Evolutionary conservation across 116 monocot species (phyloP), one percentile per base, ranked within the genome.

Genomic region (Phalaenopsis hybrid): DNA sequence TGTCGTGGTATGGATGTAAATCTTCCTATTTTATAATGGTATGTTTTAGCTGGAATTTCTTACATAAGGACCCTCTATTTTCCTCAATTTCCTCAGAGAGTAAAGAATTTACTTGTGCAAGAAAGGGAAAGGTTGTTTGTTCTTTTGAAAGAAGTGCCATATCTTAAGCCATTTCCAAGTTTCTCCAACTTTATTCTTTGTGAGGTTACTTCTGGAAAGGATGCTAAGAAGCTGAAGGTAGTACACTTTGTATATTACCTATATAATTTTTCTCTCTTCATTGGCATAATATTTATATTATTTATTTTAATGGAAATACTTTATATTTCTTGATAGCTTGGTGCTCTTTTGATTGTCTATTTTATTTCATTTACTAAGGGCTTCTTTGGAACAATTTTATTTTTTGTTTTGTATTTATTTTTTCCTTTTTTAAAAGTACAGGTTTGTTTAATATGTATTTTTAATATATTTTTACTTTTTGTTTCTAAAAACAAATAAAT

Each of bases 141-240:
- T 76, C 93, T 99, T 88, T 84, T 99, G 44, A 87, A 92, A 75
- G 88, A 83, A 84, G 90, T 99, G 43, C 82, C 92, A 4, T 99
- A 88, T 76, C 83, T 99, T 79, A 99, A 91, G 88, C 93, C 95
- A 82, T 93, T 84, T 63, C 95, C 92, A 76, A 99, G 98, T 77
- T 87, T 87, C 85, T 99, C 98, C 6, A 99, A 99, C 74, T 99
- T 99, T 78, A 95, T 99, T 82, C 93, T 99, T 37, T 99, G 98
- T 74, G 98, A 99, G 88, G 98, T 99, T 43, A 92, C 88, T 61
- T 88, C 88, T 80, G 95, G 92, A 81, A 99, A 88, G 80, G 95
- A 99, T 91, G 90, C 98, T 28, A 99, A 93, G 86, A 95, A 90
- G 77, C 76, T 99, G 48, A 99, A 93, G 98, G 98, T 99, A 43